Base-by-base conservation (phyloP, 768 basidiomycete species). In the Boletus coccyginus region DNA sequence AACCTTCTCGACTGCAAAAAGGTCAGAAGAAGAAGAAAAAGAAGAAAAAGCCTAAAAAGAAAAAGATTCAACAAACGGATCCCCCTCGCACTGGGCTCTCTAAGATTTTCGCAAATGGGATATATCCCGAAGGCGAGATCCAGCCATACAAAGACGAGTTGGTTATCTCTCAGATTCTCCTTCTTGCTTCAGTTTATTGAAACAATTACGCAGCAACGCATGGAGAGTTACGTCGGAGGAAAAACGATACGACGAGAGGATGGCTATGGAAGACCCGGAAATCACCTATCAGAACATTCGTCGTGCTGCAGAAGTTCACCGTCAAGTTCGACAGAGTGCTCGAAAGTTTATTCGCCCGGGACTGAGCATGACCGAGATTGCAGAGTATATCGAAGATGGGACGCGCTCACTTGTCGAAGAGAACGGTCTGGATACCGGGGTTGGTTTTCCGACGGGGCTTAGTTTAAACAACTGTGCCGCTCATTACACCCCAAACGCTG, bases 401-500 rank as follows among this genome's bases (percentile, higher is more conserved):
- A 92, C 90, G 27, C 81, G 97, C 49, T 87, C 94, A 2, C 75
- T 98, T 33, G 95, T 96, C 0, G 97, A 98, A 73, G 95, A 90
- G 74, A 84, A 87, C 60, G 94, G 92, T 11, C 70, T 93, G 51
- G 84, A 94, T 56, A 76, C 83, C 40, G 97, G 97, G 3, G 80
- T 99, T 59, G 97, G 94, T 2, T 99, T 99, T 75, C 97, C 97
- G 31, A 98, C 96, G 10, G 97, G 97, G 38, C 76, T 98, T 60
- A 95, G 88, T 73, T 72, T 94, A 62, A 99, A 99, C 70, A 78
- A 97, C 66, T 94, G 93, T 61, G 97, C 97, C 0, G 97, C 97
- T 16, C 97, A 99, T 74, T 99, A 92, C 70, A 88, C 91, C 6
- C 96, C 96, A 11, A 99, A 99, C 70, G 86, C 94, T 7, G 92